Percentiles rank a stretch among this genome's conserved stretches.
phyloP scores from a whole-genome alignment of 495 filamentous ascomycete species.

The Penicillium parvum region DNA sequence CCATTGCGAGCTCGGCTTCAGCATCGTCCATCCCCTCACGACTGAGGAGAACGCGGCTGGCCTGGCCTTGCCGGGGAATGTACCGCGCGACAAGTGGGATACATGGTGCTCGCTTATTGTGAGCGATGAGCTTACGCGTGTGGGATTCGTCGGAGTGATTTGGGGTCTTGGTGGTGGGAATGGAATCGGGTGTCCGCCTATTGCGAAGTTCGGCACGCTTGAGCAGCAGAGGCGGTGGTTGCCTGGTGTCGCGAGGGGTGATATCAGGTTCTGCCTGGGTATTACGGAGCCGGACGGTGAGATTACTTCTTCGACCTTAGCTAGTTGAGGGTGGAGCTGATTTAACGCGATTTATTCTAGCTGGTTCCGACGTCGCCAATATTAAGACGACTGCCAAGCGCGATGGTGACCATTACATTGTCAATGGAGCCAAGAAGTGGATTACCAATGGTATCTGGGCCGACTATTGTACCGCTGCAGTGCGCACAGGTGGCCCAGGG shows the following conservation, averaged over 20 bases:
- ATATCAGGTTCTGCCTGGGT: conserved; percentile 49
- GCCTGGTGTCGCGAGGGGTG: conserved; percentile 44
- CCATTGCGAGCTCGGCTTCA: conserved; percentile 40
- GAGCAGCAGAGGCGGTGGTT: conserved; percentile 47
- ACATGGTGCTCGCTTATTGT: conserved; percentile 47
- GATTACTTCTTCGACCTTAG: neutral
- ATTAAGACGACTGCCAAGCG: conserved; percentile 47
- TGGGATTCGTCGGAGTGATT: conserved; percentile 41
- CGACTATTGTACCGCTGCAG: conserved; percentile 51
- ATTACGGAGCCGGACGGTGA: conserved; percentile 53
- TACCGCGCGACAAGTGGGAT: conserved; percentile 46
- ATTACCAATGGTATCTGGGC: conserved; percentile 55
- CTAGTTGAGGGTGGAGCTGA: neutral
- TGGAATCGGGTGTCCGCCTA: conserved; percentile 50
- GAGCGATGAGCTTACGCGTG: conserved; percentile 42
- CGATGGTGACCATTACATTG: conserved; percentile 45
- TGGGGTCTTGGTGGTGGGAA: conserved; percentile 52
- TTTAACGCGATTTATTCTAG: conserved; percentile 12
- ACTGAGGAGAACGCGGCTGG: conserved; percentile 31
- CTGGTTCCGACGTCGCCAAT: conserved; percentile 51
- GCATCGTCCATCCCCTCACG: conserved; percentile 33
- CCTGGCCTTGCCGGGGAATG: conserved; percentile 33
- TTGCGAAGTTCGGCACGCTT: conserved; percentile 48
- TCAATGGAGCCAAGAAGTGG: conserved; percentile 57
- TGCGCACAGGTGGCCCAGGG: conserved; percentile 49